phyloP scores from a whole-genome alignment of 2,329 filamentous ascomycete genomes.

The Gnomoniopsis sp. region DNA sequence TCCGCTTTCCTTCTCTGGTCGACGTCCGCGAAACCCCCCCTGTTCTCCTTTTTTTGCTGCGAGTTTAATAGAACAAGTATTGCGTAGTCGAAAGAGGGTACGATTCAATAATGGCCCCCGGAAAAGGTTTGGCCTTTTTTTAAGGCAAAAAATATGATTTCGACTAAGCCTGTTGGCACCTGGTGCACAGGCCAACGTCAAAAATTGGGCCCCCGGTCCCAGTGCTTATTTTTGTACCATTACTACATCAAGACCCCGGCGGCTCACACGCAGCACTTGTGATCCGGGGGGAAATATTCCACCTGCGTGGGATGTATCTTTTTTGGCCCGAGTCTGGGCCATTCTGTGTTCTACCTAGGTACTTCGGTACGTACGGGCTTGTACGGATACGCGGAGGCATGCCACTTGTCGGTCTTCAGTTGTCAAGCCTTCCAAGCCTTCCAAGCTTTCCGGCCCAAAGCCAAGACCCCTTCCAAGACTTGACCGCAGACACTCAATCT shows the following conservation, averaged over 20 bases:
- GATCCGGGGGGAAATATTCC: no score
- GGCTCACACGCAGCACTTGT: no score
- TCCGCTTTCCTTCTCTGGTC: not conserved
- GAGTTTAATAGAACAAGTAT: no score
- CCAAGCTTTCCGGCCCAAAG: not conserved
- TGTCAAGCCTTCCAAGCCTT: not conserved
- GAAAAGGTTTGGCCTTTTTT: not conserved
- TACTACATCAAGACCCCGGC: not conserved
- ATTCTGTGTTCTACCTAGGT: no score
- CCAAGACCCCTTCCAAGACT: not conserved
- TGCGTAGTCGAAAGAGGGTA: no score
- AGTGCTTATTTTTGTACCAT: not conserved
- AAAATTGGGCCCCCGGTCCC: no score
- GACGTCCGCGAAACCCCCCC: no score
- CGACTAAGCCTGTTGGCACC: not conserved
- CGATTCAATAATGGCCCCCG: not conserved
- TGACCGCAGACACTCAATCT: not conserved
- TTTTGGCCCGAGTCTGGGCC: no score
- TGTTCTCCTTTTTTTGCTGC: not conserved
- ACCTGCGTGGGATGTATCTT: not conserved
- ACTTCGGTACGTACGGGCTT: no score
- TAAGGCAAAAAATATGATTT: not conserved
- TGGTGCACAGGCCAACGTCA: not conserved
- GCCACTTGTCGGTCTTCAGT: not conserved
- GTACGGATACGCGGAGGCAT: no score